These are phyloP conservation scores for Rhazya stricta DNA, from an alignment of 257 asterid genomes.

Conservation along the genomic window DNA sequence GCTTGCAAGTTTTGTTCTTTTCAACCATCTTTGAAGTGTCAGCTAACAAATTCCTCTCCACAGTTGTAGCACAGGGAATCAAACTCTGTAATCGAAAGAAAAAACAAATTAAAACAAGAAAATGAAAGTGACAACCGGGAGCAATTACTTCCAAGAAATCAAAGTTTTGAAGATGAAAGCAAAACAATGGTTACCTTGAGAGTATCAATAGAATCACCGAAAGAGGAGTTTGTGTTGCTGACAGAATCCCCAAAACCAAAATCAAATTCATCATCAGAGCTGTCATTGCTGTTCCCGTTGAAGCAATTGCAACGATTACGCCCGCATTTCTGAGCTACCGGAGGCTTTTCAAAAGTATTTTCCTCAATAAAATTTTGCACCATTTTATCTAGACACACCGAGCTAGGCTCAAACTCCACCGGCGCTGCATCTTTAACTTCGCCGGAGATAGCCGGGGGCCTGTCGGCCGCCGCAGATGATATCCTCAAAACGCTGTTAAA, in stretches of 20 bases:
- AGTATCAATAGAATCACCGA: slow-evolving; percentile 56
- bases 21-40: slow-evolving; percentile 74
- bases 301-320: slow-evolving; percentile 27
- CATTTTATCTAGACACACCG: slow-evolving; percentile 83
- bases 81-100: slow-evolving; percentile 45
- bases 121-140: neutral
- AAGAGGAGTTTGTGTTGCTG: slow-evolving; percentile 47
- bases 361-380: slow-evolving; percentile 82
- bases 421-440: slow-evolving; percentile 27
- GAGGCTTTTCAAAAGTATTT: slow-evolving; percentile 44
- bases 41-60: slow-evolving; percentile 77
- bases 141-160: neutral
- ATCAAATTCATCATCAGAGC: slow-evolving; percentile 86
- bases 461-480: slow-evolving; percentile 50
- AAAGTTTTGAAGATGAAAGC: neutral
- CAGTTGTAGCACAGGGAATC: slow-evolving; percentile 56
- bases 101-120: slow-evolving; percentile 11
- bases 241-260: slow-evolving; percentile 48
- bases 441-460: slow-evolving; percentile 26
- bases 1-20: slow-evolving; percentile 52
- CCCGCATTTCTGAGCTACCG: slow-evolving; percentile 48
- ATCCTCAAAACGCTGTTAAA: slow-evolving; percentile 55
- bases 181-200: slow-evolving; percentile 52
- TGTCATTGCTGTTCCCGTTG: slow-evolving; percentile 55
- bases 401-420: slow-evolving; percentile 77